phyloP scores from a whole-genome alignment of 495 filamentous ascomycete genomes.

The Aspergillus olivimuriae region DNA sequence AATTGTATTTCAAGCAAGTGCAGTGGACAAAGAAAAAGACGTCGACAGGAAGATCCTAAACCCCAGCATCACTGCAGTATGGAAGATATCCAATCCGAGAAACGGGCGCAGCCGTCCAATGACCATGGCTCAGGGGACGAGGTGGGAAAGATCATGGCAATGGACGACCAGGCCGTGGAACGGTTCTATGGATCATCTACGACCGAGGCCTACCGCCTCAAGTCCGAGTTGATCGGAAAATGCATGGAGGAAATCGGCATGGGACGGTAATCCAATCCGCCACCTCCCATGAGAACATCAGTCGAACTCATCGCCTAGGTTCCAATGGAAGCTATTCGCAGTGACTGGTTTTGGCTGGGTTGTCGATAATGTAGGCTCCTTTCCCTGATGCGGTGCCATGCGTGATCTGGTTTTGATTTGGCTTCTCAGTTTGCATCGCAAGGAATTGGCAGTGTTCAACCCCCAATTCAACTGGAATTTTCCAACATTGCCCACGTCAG shows the following conservation, averaged over 20 bases:
- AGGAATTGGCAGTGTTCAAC: constrained; percentile 26
- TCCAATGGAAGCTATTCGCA: constrained; percentile 30
- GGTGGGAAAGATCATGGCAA: constrained; percentile 15
- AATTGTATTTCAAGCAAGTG: not conserved
- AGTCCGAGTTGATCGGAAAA: constrained; percentile 26
- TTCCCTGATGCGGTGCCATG: not conserved
- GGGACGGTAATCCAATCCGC: constrained; percentile 18
- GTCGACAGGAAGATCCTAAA: not conserved
- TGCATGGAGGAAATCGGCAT: constrained; percentile 30
- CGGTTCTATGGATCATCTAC: constrained; percentile 29
- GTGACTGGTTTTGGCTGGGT: constrained; percentile 32
- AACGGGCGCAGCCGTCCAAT: not conserved
- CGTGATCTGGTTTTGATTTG: not conserved
- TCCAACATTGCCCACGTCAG: constrained; percentile 21
- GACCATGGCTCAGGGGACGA: not conserved
- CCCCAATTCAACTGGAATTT: constrained; percentile 26
- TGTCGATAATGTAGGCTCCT: constrained; percentile 24
- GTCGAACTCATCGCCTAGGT: constrained; percentile 10
- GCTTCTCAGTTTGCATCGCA: constrained; percentile 22
- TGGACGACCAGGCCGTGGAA: constrained; percentile 18
- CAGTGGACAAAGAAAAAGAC: not conserved
- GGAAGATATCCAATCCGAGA: constrained; percentile 16
- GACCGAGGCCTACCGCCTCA: constrained; percentile 26
- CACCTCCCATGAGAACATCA: not conserved
- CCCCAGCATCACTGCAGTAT: constrained; percentile 1